Evolutionary conservation across 2,329 filamentous ascomycete genomes (phyloP).

Genomic region (Stagonosporopsis vannaccii): DNA sequence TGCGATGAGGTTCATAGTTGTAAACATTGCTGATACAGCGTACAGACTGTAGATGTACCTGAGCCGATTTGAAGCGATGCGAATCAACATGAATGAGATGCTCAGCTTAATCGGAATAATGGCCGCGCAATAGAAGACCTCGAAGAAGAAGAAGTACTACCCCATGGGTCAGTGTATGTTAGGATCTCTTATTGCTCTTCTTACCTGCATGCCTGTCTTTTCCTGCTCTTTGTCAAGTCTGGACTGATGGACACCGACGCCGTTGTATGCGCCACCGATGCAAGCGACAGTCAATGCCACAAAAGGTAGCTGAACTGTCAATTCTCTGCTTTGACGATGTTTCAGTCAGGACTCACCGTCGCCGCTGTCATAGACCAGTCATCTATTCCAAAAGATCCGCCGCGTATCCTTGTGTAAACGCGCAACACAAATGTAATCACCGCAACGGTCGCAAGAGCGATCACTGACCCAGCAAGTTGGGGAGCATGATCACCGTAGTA

Average conservation of each 20-base stretch:
- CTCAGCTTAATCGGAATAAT: conserved; percentile 49
- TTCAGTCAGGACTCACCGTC: background rate
- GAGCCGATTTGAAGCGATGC: conserved; percentile 41
- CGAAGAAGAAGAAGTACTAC: conserved; percentile 50
- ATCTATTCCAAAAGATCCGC: conserved; percentile 37
- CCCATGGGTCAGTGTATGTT: background rate
- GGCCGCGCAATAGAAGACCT: conserved; percentile 47
- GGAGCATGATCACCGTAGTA: conserved; percentile 14
- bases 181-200: background rate
- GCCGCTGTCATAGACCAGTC: conserved; percentile 37
- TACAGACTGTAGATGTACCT: conserved; percentile 39
- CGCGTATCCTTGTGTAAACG: conserved; percentile 25
- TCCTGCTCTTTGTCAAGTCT: conserved; percentile 4
- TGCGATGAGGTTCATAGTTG: conserved; percentile 40
- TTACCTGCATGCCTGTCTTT: conserved; percentile 25
- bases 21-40: conserved; percentile 39
- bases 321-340: background rate
- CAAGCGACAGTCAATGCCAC: conserved; percentile 20
- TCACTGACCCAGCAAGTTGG: conserved; percentile 28
- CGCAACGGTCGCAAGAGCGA: conserved; percentile 23
- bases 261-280: conserved; percentile 6
- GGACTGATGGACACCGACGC: conserved; percentile 22
- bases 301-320: conserved; percentile 11
- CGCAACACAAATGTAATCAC: conserved; percentile 27
- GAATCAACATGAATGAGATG: conserved; percentile 47